These are phyloP conservation scores for Paratinospora sagittata DNA, from an alignment of 164 flowering plant species.

Conservation along the genomic window DNA sequence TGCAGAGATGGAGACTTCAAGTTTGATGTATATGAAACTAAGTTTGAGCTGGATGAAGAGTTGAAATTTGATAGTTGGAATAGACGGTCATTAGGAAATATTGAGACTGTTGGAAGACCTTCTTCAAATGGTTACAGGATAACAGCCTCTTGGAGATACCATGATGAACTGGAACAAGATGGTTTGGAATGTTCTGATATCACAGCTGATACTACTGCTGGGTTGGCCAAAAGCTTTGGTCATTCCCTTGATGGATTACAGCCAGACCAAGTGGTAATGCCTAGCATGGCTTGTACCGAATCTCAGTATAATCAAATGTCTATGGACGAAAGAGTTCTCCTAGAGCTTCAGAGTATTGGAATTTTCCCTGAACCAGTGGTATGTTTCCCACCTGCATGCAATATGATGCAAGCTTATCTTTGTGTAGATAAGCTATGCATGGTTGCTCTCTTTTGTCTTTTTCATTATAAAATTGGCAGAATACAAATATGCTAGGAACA, in stretches of 20 bases:
- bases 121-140: conserved; percentile 45
- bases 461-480: too few species aligned
- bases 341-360: conserved; percentile 73
- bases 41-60: conserved; percentile 42
- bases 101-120: conserved; percentile 31
- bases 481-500: not conserved
- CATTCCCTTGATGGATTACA: conserved; percentile 26
- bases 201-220: conserved; percentile 16
- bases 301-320: conserved; percentile 50
- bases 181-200: conserved; percentile 24
- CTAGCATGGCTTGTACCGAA: conserved; percentile 36
- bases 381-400: conserved; percentile 18
- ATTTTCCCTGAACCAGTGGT: conserved; percentile 62
- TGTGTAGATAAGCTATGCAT: not conserved
- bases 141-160: conserved; percentile 27
- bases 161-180: conserved; percentile 32
- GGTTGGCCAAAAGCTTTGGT: conserved; percentile 25
- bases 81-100: conserved; percentile 24
- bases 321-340: conserved; percentile 49
- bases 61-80: conserved; percentile 31
- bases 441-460: not conserved
- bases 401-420: not conserved
- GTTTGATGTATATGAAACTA: conserved; percentile 35
- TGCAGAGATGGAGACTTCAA: conserved; percentile 27
- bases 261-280: conserved; percentile 30